phyloP scores from a whole-genome alignment of 2,329 filamentous ascomycete species.

The Leptoxyphium fumago region DNA sequence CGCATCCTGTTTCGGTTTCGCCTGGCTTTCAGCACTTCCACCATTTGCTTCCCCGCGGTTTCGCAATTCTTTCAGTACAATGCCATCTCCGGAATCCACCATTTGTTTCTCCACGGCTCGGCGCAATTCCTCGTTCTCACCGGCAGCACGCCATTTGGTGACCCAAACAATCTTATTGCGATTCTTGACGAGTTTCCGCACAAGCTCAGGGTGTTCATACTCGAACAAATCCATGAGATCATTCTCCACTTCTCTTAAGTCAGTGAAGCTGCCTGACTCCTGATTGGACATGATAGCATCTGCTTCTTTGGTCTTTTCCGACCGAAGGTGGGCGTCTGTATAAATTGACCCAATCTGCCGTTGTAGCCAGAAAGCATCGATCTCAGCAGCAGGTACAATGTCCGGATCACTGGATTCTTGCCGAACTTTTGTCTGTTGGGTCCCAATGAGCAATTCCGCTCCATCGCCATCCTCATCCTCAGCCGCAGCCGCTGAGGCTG shows the following conservation, averaged over 20 bases:
- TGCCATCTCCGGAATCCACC: constrained; percentile 70
- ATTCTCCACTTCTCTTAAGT: constrained; percentile 88
- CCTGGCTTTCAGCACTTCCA: constrained; percentile 32
- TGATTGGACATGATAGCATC: constrained; percentile 66
- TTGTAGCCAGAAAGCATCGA: constrained; percentile 96
- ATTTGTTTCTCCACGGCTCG: constrained; percentile 78
- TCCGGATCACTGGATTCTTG: constrained; percentile 37
- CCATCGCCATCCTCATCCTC: constrained; percentile 50
- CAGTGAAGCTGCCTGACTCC: constrained; percentile 66
- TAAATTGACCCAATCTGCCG: constrained; percentile 81
- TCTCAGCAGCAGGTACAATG: constrained; percentile 66
- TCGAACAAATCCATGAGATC: constrained; percentile 97
- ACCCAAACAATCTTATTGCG: constrained; percentile 93
- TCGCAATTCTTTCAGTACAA: constrained; percentile 75
- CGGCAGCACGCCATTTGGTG: constrained; percentile 69
- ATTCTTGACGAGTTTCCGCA: constrained; percentile 81
- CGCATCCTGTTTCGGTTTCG: constrained; percentile 49
- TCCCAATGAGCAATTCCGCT: constrained; percentile 75
- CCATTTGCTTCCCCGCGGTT: constrained; percentile 51
- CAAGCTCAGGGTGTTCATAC: constrained; percentile 87
- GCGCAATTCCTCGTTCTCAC: constrained; percentile 59
- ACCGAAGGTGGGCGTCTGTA: constrained; percentile 79
- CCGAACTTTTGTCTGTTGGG: constrained; percentile 33
- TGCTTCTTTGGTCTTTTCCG: constrained; percentile 79
- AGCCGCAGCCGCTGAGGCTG: constrained; percentile 19